Evolutionary conservation across 2,329 filamentous ascomycete species (phyloP).

Genomic region (Pseudopithomyces chartarum): DNA sequence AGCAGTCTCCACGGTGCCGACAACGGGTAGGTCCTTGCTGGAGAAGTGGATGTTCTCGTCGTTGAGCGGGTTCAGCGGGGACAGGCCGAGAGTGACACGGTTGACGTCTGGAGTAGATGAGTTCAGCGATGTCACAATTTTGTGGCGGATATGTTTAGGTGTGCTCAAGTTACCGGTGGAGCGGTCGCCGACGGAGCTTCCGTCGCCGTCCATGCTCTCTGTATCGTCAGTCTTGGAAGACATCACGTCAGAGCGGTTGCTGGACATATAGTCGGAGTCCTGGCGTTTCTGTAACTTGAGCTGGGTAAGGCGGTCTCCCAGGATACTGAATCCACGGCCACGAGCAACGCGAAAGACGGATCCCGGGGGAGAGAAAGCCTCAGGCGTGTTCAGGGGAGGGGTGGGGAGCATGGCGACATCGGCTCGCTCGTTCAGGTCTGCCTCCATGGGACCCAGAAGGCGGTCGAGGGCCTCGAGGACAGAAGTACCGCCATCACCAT

Average conservation of each 20-base stretch:
- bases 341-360: conserved; percentile 27
- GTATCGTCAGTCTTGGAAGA: conserved; percentile 25
- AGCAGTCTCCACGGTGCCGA: conserved; percentile 14
- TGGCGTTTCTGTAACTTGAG: conserved; percentile 49
- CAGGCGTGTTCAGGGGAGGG: conserved; percentile 38
- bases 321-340: conserved; percentile 68
- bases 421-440: conserved; percentile 37
- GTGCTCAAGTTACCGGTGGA: conserved; percentile 1
- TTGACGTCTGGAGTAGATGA: conserved; percentile 21
- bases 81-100: conserved; percentile 33
- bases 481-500: conserved; percentile 19
- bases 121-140: background rate
- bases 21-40: conserved; percentile 29
- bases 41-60: conserved; percentile 36
- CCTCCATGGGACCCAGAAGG: conserved; percentile 34
- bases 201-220: conserved; percentile 16
- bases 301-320: conserved; percentile 86
- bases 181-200: background rate
- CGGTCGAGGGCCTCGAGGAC: conserved; percentile 34
- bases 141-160: background rate
- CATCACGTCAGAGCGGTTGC: conserved; percentile 22
- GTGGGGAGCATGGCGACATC: conserved; percentile 35
- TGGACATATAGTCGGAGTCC: conserved; percentile 24
- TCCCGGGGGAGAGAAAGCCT: conserved; percentile 30
- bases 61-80: conserved; percentile 34